Evolutionary conservation across 352 stramenopile species (phyloP).

Genomic region (Phytopythium oedochilum): DNA sequence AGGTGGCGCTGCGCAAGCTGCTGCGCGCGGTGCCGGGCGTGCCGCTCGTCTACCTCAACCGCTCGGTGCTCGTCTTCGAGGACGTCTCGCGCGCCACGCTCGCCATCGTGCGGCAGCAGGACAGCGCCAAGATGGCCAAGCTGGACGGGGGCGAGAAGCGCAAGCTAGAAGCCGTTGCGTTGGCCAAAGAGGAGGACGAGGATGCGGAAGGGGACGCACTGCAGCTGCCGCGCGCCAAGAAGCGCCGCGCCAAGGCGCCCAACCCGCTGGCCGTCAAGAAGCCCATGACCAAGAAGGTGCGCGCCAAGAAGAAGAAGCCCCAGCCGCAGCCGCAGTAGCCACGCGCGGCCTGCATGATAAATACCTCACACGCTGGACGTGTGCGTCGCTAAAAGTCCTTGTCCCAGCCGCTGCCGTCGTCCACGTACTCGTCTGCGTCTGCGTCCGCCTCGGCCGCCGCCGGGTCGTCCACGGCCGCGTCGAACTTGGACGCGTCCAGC

Average conservation of each 20-base stretch:
- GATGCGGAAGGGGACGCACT: neutral
- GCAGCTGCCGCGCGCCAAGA: slow-evolving; percentile 26
- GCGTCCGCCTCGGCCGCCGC: slow-evolving; percentile 31
- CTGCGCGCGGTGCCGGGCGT: slow-evolving; percentile 64
- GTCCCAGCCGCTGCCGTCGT: slow-evolving; percentile 76
- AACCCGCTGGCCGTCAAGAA: slow-evolving; percentile 83
- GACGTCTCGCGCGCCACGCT: slow-evolving; percentile 76
- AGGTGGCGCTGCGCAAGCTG: slow-evolving; percentile 77
- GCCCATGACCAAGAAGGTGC: slow-evolving; percentile 69
- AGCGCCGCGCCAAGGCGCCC: slow-evolving; percentile 57
- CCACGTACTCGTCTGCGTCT: slow-evolving; percentile 36
- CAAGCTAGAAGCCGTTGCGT: slow-evolving; percentile 55
- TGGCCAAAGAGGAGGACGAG: neutral
- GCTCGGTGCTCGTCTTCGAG: slow-evolving; percentile 85
- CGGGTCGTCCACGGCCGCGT: slow-evolving; percentile 53
- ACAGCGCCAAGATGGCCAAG: slow-evolving; percentile 64
- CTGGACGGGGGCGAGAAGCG: slow-evolving; percentile 74
- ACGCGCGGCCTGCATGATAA: too few relatives aligned
- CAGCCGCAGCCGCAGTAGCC: too few relatives aligned
- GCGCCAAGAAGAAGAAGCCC: slow-evolving; percentile 76
- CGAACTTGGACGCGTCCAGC: slow-evolving; percentile 90
- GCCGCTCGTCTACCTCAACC: slow-evolving; percentile 85
- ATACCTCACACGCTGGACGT: neutral
- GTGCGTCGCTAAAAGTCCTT: slow-evolving; percentile 59
- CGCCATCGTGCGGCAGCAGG: slow-evolving; percentile 73